Base-by-base conservation (phyloP, 2,329 filamentous ascomycete genomes). In the Meredithiella fracta region DNA sequence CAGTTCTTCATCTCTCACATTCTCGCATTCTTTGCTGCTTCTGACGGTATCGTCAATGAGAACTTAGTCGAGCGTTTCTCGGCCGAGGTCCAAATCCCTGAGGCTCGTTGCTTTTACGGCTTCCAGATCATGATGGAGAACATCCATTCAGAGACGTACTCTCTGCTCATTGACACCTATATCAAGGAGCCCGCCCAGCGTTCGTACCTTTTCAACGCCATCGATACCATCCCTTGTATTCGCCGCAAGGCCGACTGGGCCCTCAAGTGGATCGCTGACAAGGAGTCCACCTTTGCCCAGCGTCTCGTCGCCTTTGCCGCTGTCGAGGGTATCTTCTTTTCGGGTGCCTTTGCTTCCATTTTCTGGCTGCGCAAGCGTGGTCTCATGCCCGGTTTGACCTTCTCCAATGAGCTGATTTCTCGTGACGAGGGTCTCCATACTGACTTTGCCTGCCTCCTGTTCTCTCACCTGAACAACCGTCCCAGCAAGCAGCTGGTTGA, bases 71-170 rank as follows among this genome's bases (percentile, higher is more conserved):
- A 97, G 80, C 87, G 92, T 61, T 98, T 98, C 82, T 94, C 87
- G 66, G 83, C 80, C 62, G 92, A 98, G 73, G 91, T 98, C 29
- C 92, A 98, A 74, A 83, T 97, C 58, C 91, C 92, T 9, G 92
- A 98, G 74, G 92, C 92, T 61, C 89, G 92, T 66, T 98, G 92
- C 82, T 98, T 98, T 79, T 98, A 98, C 71, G 92, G 92, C 62
- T 98, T 98, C 80, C 92, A 98, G 76, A 97, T 97, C 76, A 98
- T 98, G 92, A 97, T 98, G 87, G 92, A 98, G 79, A 98, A 98
- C 75, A 95, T 98, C 66, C 92, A 98, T 79, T 96, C 92, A 15
- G 92, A 98, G 76, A 98, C 92, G 55, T 98, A 98, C 80, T 97
- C 91, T 20, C 83, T 98, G 37, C 83, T 98, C 68, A 98, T 98